phyloP scores from a whole-genome alignment of 805 yeast genomes.

The Hanseniaspora vineae region DNA sequence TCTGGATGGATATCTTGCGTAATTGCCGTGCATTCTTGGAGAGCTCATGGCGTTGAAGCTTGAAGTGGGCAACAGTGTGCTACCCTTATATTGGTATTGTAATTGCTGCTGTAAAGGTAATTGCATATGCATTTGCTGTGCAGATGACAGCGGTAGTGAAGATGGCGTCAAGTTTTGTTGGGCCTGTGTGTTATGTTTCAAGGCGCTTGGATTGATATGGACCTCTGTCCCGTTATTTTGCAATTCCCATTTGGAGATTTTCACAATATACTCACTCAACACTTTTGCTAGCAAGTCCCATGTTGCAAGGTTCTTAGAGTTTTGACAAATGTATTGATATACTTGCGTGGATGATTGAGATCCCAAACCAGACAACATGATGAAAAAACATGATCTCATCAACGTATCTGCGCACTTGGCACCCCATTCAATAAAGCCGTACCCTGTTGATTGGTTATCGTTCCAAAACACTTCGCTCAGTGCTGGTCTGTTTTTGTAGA shows the following conservation, averaged over 20 bases:
- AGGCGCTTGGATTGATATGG: neutral
- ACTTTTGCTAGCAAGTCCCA: slow-evolving; percentile 44
- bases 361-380: slow-evolving; percentile 66
- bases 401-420: slow-evolving; percentile 66
- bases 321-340: slow-evolving; percentile 33
- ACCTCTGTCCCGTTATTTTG: slow-evolving; percentile 5
- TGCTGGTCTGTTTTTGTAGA: slow-evolving; percentile 50
- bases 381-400: slow-evolving; percentile 69
- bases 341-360: slow-evolving; percentile 42
- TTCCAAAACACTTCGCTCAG: slow-evolving; percentile 54
- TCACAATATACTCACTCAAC: slow-evolving; percentile 37
- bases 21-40: slow-evolving; percentile 14
- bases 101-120: slow-evolving; percentile 14
- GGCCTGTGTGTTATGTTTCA: too few relatives aligned
- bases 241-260: slow-evolving; percentile 25
- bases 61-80: neutral
- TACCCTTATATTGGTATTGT: slow-evolving; percentile 1
- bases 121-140: neutral
- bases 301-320: slow-evolving; percentile 30
- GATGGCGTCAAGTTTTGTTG: neutral
- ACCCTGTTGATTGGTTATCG: slow-evolving; percentile 48
- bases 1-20: too few relatives aligned
- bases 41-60: neutral
- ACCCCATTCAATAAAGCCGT: slow-evolving; percentile 86
- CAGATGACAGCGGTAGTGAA: neutral